Conservation (phyloP, 2,329 filamentous ascomycete species). For the Sporothrix pseudoabietina region DNA sequence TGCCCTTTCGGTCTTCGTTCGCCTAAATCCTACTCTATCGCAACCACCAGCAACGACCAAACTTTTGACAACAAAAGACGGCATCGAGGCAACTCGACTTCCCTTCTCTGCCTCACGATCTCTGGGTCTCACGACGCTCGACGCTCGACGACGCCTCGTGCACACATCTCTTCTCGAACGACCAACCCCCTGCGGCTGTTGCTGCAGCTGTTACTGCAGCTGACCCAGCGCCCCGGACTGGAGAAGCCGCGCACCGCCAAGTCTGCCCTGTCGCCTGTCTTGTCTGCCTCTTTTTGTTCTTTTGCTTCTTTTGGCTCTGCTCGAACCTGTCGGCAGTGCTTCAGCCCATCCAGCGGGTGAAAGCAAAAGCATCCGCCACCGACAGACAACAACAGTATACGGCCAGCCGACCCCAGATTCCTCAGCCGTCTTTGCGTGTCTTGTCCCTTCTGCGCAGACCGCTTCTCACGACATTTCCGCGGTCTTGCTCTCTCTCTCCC, state of each 20-base stretch:
- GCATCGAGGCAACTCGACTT: neutral
- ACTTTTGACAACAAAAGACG: neutral
- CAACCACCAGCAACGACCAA: neutral
- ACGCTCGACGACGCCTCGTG: neutral
- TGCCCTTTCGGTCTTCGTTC: neutral
- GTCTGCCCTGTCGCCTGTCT: neutral
- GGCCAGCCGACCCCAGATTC: slow-evolving; percentile 4
- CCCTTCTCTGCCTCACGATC: neutral
- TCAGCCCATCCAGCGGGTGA: slow-evolving; percentile 19
- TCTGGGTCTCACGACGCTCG: neutral
- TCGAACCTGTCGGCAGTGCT: slow-evolving; percentile 1
- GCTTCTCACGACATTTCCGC: slow-evolving; percentile 5
- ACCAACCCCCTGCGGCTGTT: neutral
- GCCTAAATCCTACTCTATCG: neutral
- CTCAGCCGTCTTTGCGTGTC: neutral
- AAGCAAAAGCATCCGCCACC: neutral
- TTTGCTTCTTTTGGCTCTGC: neutral
- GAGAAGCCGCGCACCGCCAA: slow-evolving; percentile 20
- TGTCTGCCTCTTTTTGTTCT: neutral
- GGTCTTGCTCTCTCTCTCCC: neutral
- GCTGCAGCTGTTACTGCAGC: neutral
- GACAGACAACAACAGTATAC: slow-evolving; percentile 21
- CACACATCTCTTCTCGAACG: neutral
- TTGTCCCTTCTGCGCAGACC: slow-evolving; percentile 37
- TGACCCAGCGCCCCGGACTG: slow-evolving; percentile 20